Conservation (phyloP, 164 flowering plant genomes). For the Hamamelis virginiana region DNA sequence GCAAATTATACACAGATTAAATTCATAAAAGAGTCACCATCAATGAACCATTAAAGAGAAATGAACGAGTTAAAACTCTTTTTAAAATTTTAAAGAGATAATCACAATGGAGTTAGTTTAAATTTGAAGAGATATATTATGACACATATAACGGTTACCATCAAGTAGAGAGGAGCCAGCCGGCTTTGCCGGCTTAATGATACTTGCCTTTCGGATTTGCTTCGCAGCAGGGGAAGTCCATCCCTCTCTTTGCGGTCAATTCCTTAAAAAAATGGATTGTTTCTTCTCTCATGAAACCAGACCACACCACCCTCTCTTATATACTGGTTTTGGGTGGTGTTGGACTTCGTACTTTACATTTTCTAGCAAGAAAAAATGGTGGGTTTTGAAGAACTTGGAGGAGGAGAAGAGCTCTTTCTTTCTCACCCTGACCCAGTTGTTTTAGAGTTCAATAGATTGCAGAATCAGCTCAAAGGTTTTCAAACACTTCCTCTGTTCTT, state of each 20-base stretch:
- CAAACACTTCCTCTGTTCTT: neutral
- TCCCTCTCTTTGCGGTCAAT: conserved; percentile 59
- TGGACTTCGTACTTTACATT: neutral
- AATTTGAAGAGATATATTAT: no score
- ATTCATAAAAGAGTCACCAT: conserved; percentile 9
- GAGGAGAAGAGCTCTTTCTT: conserved; percentile 31
- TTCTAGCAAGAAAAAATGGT: conserved; percentile 32
- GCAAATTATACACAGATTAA: neutral
- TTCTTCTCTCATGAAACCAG: conserved; percentile 3
- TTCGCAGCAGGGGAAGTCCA: conserved; percentile 40
- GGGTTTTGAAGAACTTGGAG: conserved; percentile 33
- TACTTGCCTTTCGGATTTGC: conserved; percentile 29
- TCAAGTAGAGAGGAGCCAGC: conserved; percentile 26
- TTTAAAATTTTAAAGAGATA: neutral
- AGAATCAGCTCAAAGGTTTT: conserved; percentile 79
- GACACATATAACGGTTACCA: conserved; percentile 34
- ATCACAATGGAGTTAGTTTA: neutral
- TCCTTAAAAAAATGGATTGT: conserved; percentile 41
- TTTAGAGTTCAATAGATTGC: conserved; percentile 69
- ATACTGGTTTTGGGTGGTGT: conserved; percentile 7
- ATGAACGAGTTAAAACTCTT: neutral
- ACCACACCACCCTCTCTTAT: conserved; percentile 10
- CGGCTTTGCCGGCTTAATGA: conserved; percentile 47
- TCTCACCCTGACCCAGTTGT: conserved; percentile 61
- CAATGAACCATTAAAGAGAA: neutral